phyloP scores from a whole-genome alignment of 192 early-diverging fungal genomes.

The Geosiphon pyriformis region DNA sequence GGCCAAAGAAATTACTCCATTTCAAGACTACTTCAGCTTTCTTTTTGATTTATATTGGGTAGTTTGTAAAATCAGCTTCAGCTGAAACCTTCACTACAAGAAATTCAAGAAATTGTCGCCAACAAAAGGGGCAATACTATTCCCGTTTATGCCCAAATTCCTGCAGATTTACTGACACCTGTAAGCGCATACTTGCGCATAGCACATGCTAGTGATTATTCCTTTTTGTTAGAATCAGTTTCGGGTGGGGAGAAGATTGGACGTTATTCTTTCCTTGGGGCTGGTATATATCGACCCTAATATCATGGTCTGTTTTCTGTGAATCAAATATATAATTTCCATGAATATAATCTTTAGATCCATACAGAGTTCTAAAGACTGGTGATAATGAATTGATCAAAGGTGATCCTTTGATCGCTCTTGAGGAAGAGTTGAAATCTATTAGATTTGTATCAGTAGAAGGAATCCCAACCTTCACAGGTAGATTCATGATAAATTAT shows the following conservation, averaged over 20 bases:
- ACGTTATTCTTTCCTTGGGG: slow-evolving; percentile 94
- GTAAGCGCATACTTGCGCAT: slow-evolving; percentile 94
- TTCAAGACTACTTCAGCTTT: not conserved
- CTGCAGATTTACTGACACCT: slow-evolving; percentile 91
- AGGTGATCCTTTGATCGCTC: slow-evolving; percentile 80
- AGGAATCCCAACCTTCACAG: slow-evolving; percentile 80
- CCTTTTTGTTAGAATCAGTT: slow-evolving; percentile 95
- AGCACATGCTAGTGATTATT: slow-evolving; percentile 71
- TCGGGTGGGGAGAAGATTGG: slow-evolving; percentile 92
- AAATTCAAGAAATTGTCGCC: slow-evolving; percentile 58
- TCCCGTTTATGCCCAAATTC: slow-evolving; percentile 83
- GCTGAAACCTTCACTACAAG: slow-evolving; percentile 63
- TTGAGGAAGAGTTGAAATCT: slow-evolving; percentile 80
- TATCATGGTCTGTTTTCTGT: not conserved
- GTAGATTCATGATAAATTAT: slow-evolving; percentile 31
- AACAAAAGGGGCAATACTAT: slow-evolving; percentile 74
- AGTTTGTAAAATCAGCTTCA: slow-evolving; percentile 33
- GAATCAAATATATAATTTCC: slow-evolving; percentile 10
- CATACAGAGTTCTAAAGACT: slow-evolving; percentile 78
- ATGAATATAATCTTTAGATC: slow-evolving; percentile 49
- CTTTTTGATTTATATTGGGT: not conserved
- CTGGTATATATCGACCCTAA: slow-evolving; percentile 42
- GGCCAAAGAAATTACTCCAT: not conserved
- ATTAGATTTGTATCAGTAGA: slow-evolving; percentile 75
- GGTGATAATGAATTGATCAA: slow-evolving; percentile 62